Evolutionary conservation across 2,329 filamentous ascomycete species (phyloP), one percentile per base, ranked within the genome.

Genomic region (Hortaea werneckii): DNA sequence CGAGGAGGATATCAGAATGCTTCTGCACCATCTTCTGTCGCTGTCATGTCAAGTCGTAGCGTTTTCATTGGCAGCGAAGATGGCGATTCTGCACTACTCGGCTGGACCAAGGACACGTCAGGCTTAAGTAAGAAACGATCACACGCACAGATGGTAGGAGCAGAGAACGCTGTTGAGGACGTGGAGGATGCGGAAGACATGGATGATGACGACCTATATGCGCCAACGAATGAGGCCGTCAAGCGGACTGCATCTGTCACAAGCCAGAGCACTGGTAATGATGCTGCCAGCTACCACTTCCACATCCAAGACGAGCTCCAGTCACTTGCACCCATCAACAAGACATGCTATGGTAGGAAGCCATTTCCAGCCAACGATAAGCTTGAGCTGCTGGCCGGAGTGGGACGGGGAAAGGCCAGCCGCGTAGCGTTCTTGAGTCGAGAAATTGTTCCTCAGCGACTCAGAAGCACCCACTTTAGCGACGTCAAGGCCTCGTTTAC

Each of bases 61-160:
- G 62, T 96, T 29, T 98, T 98, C 60, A 67, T 94, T 26, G 92
- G 90, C 9, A 94, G 87, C 58, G 87, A 94, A 59, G 78, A 83
- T 45, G 77, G 81, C 6, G 86, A 96, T 54, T 94, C 90, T 0
- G 64, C 86, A 1, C 74, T 98, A 4, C 63, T 98, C 27, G 83
- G 85, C 20, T 95, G 88, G 83, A 80, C 78, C 34, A 77, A 78
- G 51, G 83, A 82, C 54, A 76, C 80, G 44, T 67, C 70, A 8
- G 77, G 80, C 49, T 55, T 72, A 2, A 77, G 77, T 42, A 82
- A 81, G 55, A 83, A 78, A 54, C 81, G 80, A 54, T 74, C 77
- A 26, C 77, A 80, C 37, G 63, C 77, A 4, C 81, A 82, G 41
- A 69, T 77, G 72, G 57, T 80, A 70, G 58, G 62, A 65, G 51